Conservation (phyloP, 2,329 filamentous ascomycete species). For the Clarireedia sp. region DNA sequence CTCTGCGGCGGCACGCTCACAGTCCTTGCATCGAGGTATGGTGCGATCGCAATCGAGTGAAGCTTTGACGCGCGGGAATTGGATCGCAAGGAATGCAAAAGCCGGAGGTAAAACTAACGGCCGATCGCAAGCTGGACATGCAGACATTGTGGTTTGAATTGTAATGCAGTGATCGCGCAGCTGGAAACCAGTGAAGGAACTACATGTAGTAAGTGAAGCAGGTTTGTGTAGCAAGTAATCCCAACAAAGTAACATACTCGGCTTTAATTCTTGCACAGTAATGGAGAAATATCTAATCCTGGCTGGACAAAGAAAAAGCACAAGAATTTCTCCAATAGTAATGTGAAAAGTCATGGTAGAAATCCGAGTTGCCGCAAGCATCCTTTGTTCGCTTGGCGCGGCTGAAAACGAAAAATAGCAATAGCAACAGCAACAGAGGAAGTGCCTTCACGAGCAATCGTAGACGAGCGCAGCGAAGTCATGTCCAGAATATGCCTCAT, state of each 20-base stretch:
- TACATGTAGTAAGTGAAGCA: neutral
- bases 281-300: neutral
- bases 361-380: neutral
- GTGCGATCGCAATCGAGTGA: conserved; percentile 16
- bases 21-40: conserved; percentile 20
- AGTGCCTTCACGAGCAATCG: neutral
- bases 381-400: neutral
- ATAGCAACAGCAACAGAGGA: neutral
- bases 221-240: neutral
- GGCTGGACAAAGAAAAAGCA: neutral
- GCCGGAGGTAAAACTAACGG: conserved; percentile 17
- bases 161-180: neutral
- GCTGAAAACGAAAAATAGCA: conserved; percentile 2
- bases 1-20: conserved; percentile 18
- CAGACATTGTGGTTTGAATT: conserved; percentile 1
- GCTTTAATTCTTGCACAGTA: no score
- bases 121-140: conserved; percentile 6
- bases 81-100: conserved; percentile 10
- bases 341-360: neutral
- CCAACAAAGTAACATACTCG: neutral
- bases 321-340: neutral
- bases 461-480: neutral
- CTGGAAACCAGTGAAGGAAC: neutral
- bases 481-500: no score
- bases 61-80: conserved; percentile 13